Evolutionary conservation across 441 rosid genomes (phyloP).

Genomic region (Geranium incanum): DNA sequence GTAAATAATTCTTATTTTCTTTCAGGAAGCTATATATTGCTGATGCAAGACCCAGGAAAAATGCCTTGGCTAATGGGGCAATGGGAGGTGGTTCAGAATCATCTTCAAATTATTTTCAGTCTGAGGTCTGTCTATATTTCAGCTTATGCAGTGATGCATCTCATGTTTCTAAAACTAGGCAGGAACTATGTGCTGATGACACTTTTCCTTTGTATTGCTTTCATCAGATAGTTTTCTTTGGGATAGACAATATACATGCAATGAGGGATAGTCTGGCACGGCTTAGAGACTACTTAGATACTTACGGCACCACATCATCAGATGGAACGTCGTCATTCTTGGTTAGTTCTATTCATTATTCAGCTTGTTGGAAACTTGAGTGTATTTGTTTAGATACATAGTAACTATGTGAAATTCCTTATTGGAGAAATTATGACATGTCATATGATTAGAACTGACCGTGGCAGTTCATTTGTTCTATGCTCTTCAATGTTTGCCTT

Average conservation of each 20-base stretch:
- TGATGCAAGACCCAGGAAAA: slow-evolving; percentile 97
- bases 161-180: slow-evolving; percentile 19
- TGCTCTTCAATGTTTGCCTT: not conserved
- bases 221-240: slow-evolving; percentile 81
- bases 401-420: slow-evolving; percentile 6
- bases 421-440: not conserved
- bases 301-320: slow-evolving; percentile 90
- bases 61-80: slow-evolving; percentile 99
- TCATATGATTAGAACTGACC: not conserved
- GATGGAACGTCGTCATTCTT: slow-evolving; percentile 96
- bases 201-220: slow-evolving; percentile 18
- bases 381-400: not conserved
- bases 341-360: slow-evolving; percentile 40
- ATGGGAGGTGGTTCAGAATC: slow-evolving; percentile 99
- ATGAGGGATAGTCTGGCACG: slow-evolving; percentile 98
- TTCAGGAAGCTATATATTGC: slow-evolving; percentile 89
- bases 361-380: not conserved
- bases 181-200: slow-evolving; percentile 12
- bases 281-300: slow-evolving; percentile 93
- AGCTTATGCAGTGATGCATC: slow-evolving; percentile 23
- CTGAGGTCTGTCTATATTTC: slow-evolving; percentile 61
- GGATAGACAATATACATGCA: slow-evolving; percentile 98
- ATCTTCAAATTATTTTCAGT: slow-evolving; percentile 82
- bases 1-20: slow-evolving; percentile 14
- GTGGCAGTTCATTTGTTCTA: not conserved